Conservation (phyloP, 2,329 filamentous ascomycete genomes). For the Phoma herbarum region DNA sequence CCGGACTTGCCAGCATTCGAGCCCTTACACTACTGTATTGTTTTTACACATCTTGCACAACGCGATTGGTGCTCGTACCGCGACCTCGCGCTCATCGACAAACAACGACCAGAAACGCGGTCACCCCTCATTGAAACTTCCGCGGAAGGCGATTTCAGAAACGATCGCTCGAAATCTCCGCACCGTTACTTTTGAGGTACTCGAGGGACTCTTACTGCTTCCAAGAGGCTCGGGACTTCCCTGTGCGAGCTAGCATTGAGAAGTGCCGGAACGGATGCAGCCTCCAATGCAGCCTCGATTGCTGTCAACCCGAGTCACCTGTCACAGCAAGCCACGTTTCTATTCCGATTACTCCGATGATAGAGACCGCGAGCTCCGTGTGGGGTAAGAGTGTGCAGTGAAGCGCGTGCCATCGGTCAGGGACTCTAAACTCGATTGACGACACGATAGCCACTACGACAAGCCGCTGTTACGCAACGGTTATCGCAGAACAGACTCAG, state of each 20-base stretch:
- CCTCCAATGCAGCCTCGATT: not conserved
- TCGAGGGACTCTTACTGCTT: no score
- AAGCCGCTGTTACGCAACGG: constrained; percentile 11
- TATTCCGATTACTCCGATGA: constrained; percentile 7
- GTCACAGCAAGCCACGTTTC: constrained; percentile 6
- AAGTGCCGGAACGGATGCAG: not conserved
- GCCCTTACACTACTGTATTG: not conserved
- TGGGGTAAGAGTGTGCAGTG: constrained; percentile 14
- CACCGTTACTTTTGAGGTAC: not conserved
- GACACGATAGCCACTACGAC: constrained; percentile 1
- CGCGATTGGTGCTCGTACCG: not conserved
- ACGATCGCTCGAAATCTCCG: not conserved
- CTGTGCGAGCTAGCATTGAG: not conserved
- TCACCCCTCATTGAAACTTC: not conserved
- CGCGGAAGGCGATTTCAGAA: not conserved
- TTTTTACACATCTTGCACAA: not conserved
- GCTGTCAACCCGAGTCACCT: not conserved
- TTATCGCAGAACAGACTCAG: not conserved
- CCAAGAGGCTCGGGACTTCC: not conserved
- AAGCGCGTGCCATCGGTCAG: constrained; percentile 9
- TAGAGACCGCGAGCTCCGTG: not conserved
- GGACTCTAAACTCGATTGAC: constrained; percentile 3
- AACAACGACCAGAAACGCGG: not conserved
- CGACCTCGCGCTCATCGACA: not conserved
- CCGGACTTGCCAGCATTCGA: not conserved